phyloP scores from a whole-genome alignment of 257 asterid species.

The Avicennia marina region DNA sequence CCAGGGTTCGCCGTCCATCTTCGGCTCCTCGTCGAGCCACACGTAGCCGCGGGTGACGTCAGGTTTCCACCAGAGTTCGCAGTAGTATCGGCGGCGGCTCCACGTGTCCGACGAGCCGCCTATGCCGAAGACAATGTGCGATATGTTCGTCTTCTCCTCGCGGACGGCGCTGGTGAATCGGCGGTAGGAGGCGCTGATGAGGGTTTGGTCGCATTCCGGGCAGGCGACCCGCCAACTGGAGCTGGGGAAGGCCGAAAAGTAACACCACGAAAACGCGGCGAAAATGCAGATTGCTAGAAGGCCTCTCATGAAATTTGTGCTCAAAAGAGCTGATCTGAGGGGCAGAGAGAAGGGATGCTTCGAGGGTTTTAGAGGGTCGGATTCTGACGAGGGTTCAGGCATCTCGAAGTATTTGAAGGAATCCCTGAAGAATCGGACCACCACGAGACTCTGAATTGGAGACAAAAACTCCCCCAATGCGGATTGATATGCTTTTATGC shows the following conservation, averaged over 20 bases:
- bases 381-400: too few relatives aligned
- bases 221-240: constrained; percentile 15
- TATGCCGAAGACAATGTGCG: constrained; percentile 73
- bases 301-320: constrained; percentile 37
- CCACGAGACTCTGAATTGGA: too few relatives aligned
- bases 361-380: too few relatives aligned
- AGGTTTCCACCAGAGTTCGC: constrained; percentile 85
- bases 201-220: constrained; percentile 13
- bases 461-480: too few relatives aligned
- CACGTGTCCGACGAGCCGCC: constrained; percentile 81
- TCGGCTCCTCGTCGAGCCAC: constrained; percentile 61
- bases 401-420: too few relatives aligned
- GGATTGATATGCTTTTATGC: too few relatives aligned
- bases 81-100: constrained; percentile 57
- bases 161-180: not conserved
- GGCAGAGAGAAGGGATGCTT: constrained; percentile 14
- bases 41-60: constrained; percentile 65
- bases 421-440: too few relatives aligned
- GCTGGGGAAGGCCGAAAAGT: constrained; percentile 38
- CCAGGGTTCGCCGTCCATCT: constrained; percentile 21
- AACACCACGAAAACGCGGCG: constrained; percentile 31
- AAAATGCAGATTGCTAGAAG: constrained; percentile 34
- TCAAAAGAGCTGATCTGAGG: not conserved
- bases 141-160: constrained; percentile 31
- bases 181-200: constrained; percentile 9